Percentiles rank a stretch among this genome's conserved stretches.
Evolutionary conservation across 2,329 filamentous ascomycete genomes (phyloP).

Genomic region (Ascosphaera apis): DNA sequence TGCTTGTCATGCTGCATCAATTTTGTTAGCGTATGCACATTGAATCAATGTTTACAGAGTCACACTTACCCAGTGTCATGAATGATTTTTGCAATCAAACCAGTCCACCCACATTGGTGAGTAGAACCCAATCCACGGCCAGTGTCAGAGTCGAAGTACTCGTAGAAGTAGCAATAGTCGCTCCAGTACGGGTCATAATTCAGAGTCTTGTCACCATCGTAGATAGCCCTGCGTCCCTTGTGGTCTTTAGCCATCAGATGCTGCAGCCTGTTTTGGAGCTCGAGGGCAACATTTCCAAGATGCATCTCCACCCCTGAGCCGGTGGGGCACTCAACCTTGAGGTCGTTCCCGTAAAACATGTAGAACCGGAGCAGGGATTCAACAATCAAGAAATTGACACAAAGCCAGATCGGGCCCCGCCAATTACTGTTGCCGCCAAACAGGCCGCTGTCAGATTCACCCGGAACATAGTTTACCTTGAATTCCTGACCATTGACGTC

Average conservation of each 20-base stretch:
- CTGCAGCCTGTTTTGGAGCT: constrained; percentile 82
- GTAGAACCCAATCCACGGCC: constrained; percentile 76
- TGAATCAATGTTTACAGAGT: too few relatives aligned
- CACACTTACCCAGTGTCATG: constrained; percentile 74
- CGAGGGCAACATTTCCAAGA: constrained; percentile 78
- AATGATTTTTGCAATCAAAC: constrained; percentile 86
- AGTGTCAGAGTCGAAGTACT: constrained; percentile 87
- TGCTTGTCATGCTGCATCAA: constrained; percentile 48
- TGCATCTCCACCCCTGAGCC: constrained; percentile 92
- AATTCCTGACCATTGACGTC: constrained; percentile 83
- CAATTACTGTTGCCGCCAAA: constrained; percentile 98
- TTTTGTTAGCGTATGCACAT: constrained; percentile 18
- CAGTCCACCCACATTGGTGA: constrained; percentile 94
- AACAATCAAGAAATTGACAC: constrained; percentile 83
- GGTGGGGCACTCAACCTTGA: constrained; percentile 82
- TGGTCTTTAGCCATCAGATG: constrained; percentile 72
- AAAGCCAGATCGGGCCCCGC: constrained; percentile 88
- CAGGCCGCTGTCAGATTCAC: constrained; percentile 86
- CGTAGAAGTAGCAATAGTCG: constrained; percentile 85
- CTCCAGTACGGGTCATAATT: constrained; percentile 89
- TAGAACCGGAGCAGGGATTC: constrained; percentile 90
- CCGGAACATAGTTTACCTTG: constrained; percentile 69
- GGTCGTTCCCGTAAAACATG: constrained; percentile 76
- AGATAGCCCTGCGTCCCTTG: constrained; percentile 70
- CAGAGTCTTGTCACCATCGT: constrained; percentile 59